Conservation (phyloP, 805 yeast species). For the Candida stauntonica region DNA sequence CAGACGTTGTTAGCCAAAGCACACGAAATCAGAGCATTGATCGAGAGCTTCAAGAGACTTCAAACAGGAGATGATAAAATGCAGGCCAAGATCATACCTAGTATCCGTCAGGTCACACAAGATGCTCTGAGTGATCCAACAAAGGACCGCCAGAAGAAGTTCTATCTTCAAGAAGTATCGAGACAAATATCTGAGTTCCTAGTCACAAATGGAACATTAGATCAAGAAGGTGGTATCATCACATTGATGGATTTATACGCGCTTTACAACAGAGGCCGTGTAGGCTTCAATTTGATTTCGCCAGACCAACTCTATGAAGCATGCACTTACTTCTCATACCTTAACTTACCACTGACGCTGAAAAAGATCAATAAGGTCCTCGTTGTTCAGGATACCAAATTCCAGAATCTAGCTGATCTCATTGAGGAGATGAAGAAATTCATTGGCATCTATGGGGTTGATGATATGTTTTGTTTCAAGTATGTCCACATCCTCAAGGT, state of each 20-base stretch:
- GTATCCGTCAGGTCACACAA: conserved; percentile 17
- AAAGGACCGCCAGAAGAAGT: conserved; percentile 31
- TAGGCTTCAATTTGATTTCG: conserved; percentile 61
- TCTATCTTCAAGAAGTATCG: conserved; percentile 64
- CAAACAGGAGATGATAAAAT: conserved; percentile 25
- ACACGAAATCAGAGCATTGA: conserved; percentile 60
- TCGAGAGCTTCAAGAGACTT: conserved; percentile 31
- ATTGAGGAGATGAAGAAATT: conserved; percentile 25
- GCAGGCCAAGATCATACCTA: conserved; percentile 9
- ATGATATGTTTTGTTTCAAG: conserved; percentile 24
- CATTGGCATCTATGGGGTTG: conserved; percentile 29
- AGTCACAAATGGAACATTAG: conserved; percentile 39
- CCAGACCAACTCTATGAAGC: conserved; percentile 67
- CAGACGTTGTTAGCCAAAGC: conserved; percentile 76
- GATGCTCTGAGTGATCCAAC: conserved; percentile 14
- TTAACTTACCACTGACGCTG: conserved; percentile 54
- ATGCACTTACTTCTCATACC: conserved; percentile 47
- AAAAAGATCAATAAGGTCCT: conserved; percentile 34
- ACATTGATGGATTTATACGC: conserved; percentile 61
- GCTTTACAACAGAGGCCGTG: conserved; percentile 59
- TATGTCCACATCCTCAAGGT: conserved; percentile 25
- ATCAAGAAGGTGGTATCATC: conserved; percentile 52
- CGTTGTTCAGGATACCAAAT: conserved; percentile 38
- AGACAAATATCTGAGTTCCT: conserved; percentile 77
- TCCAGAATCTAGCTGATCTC: conserved; percentile 31